Percentiles rank a stretch among this genome's conserved stretches.
These are phyloP conservation scores for Gossypium longicalyx DNA, from an alignment of 345 rosid species.

Conservation along the genomic window DNA sequence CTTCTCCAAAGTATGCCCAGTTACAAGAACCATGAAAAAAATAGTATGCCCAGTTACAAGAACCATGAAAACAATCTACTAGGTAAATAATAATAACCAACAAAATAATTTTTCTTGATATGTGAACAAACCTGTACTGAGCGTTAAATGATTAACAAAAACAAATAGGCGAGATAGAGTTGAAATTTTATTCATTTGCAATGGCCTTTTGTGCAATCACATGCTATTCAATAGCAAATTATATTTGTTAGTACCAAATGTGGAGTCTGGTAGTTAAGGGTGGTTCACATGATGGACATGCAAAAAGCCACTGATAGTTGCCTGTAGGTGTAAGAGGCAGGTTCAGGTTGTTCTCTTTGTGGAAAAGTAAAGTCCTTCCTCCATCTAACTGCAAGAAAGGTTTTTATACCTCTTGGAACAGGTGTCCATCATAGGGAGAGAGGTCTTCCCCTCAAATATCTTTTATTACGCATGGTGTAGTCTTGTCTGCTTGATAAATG, in stretches of 20 bases:
- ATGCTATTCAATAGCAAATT: not conserved
- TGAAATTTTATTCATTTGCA: not conserved
- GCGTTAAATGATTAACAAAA: not conserved
- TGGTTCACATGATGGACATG: no score
- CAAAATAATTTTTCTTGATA: constrained; percentile 1
- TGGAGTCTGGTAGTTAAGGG: no score
- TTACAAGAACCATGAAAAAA: not conserved
- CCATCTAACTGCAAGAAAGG: no score
- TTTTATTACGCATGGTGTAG: no score
- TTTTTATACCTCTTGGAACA: no score
- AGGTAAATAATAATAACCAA: not conserved
- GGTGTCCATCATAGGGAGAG: no score
- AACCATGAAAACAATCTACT: not conserved
- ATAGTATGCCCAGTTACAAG: not conserved
- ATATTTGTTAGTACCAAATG: not conserved
- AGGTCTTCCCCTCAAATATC: no score
- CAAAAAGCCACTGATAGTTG: no score
- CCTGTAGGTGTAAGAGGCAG: no score
- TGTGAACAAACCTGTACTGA: not conserved
- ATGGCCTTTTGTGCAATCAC: not conserved
- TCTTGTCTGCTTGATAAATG: no score
- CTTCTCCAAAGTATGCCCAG: not conserved
- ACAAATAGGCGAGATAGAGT: not conserved
- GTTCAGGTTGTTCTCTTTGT: no score
- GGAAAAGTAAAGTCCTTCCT: no score